Evolutionary conservation across 495 filamentous ascomycete species (phyloP), one percentile per base, ranked within the genome.

Genomic region (Annulohypoxylon maeteangense): DNA sequence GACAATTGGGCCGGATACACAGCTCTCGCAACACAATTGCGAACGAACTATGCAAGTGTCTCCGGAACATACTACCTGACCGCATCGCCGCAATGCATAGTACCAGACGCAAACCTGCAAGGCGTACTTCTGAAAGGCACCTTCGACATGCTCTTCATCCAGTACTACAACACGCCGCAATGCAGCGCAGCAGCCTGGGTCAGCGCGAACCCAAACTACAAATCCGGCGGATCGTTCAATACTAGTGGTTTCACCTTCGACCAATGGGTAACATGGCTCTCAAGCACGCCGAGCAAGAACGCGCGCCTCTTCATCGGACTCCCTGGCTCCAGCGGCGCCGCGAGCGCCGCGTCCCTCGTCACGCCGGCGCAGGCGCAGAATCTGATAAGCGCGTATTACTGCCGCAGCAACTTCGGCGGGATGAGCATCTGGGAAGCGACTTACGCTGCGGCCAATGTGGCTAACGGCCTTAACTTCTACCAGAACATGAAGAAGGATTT

Each of bases 371-470:
- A 71, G 0, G 84, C 90, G 62, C 85, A 82, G 16, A 72, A 78
- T 36, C 61, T 93, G 54, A 79, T 90, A 27, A 60, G 78, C 1
- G 78, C 80, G 36, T 89, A 87, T 72, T 81, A 85, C 68, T 78
- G 70, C 20, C 68, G 78, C n/a, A 53, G 80, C 4, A 81, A 79
- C 4, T 93, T 93, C 66, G 91, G 90, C 56, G 91, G 91, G 76
- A 81, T 92, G 14, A 90, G 91, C 86, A 70, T 93, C 7, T 93
- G 89, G 88, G 91, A 93, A 42, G 90, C 90, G 5, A 89, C 88
- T 0, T 78, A 80, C 2, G 82, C 84, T 0, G 75, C 83, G 1
- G 77, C 80, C 14, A 89, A 90, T 61, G 44, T 74, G 23, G 81
- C 81, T 38, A 71, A 82, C 40, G 81, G 80, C 3, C 65, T 76